Evolutionary conservation across 306 rosid genomes (phyloP).

Genomic region (Prunus mume): DNA sequence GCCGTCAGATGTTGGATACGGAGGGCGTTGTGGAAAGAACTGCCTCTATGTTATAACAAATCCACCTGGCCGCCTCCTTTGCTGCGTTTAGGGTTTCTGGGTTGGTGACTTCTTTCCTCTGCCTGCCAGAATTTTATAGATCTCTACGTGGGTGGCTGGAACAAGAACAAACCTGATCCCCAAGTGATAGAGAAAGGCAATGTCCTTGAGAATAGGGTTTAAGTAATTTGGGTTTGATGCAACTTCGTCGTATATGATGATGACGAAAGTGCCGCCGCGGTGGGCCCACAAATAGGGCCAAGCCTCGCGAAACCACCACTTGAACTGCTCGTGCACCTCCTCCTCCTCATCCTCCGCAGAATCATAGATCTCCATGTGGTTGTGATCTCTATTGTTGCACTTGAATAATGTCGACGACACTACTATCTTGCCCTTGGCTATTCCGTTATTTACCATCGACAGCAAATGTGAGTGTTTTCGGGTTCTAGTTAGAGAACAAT

Average conservation of each 20-base stretch:
- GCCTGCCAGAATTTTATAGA: constrained; percentile 66
- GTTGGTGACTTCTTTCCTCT: constrained; percentile 75
- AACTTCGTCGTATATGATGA: constrained; percentile 72
- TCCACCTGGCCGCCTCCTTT: constrained; percentile 78
- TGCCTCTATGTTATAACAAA: constrained; percentile 72
- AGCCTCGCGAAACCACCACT: constrained; percentile 77
- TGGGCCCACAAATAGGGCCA: constrained; percentile 82
- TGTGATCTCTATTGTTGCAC: constrained; percentile 24
- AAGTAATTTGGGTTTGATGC: constrained; percentile 50
- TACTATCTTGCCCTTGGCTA: too few relatives aligned
- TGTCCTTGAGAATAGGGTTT: constrained; percentile 80
- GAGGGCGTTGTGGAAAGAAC: constrained; percentile 89
- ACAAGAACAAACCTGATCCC: constrained; percentile 82
- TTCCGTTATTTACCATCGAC: too few relatives aligned
- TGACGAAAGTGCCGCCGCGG: constrained; percentile 69
- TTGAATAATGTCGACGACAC: too few relatives aligned
- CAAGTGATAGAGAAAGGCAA: constrained; percentile 84
- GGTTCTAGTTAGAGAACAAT: too few relatives aligned
- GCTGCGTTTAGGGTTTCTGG: constrained; percentile 64
- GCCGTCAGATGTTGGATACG: constrained; percentile 77
- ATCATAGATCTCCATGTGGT: constrained; percentile 34
- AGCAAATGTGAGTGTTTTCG: too few relatives aligned
- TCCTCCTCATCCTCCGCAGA: too few relatives aligned
- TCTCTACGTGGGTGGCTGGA: constrained; percentile 77
- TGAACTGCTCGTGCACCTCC: constrained; percentile 47